Percentiles rank a stretch among this genome's conserved stretches.
These are phyloP conservation scores for Boletus rubescentipes DNA, from an alignment of 768 basidiomycete species.

Conservation along the genomic window DNA sequence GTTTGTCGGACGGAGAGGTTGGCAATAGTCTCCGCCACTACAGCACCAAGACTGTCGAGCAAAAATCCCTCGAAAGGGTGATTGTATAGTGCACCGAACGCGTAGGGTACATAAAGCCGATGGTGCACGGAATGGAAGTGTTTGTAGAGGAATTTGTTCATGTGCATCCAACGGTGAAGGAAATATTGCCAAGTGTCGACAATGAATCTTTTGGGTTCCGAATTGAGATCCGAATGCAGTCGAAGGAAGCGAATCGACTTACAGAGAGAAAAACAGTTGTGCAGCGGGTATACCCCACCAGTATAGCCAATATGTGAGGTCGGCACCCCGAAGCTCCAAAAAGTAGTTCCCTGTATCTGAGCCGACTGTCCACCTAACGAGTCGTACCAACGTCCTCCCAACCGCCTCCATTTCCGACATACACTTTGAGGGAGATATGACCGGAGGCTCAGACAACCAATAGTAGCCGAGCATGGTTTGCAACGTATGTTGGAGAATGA, in stretches of 20 bases:
- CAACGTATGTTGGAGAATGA: slow-evolving; percentile 80
- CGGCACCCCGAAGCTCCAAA: slow-evolving; percentile 37
- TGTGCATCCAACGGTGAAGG: slow-evolving; percentile 88
- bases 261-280: slow-evolving; percentile 84
- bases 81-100: slow-evolving; percentile 96
- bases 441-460: slow-evolving; percentile 54
- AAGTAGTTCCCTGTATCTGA: slow-evolving; percentile 36
- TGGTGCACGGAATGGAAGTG: slow-evolving; percentile 95
- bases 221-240: background rate
- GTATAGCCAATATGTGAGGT: slow-evolving; percentile 66
- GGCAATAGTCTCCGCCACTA: slow-evolving; percentile 67
- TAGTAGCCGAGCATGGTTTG: slow-evolving; percentile 76
- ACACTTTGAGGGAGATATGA: slow-evolving; percentile 37
- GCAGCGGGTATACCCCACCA: slow-evolving; percentile 88
- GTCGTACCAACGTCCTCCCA: slow-evolving; percentile 39
- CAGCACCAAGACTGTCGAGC: slow-evolving; percentile 81
- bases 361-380: slow-evolving; percentile 42
- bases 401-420: slow-evolving; percentile 43
- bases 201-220: slow-evolving; percentile 60
- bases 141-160: slow-evolving; percentile 87
- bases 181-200: slow-evolving; percentile 99
- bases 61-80: slow-evolving; percentile 94
- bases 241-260: slow-evolving; percentile 35
- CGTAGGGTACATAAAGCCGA: slow-evolving; percentile 93
- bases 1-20: slow-evolving; percentile 80